phyloP scores from a whole-genome alignment of 352 stramenopile species.

The Globisporangium apiculatum region DNA sequence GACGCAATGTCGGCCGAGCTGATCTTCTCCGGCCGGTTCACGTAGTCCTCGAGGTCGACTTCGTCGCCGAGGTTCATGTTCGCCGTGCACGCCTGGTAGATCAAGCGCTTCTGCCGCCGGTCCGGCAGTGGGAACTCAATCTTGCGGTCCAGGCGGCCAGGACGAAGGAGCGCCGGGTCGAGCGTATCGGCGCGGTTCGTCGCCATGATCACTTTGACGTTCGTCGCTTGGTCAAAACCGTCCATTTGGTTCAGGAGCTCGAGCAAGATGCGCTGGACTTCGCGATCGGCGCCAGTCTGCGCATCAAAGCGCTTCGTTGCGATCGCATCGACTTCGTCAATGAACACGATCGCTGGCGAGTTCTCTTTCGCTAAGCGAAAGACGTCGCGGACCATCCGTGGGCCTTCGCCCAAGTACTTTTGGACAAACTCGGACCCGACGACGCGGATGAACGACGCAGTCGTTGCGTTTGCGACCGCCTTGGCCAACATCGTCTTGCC shows the following conservation, averaged over 20 bases:
- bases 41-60: constrained; percentile 99
- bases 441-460: constrained; percentile 97
- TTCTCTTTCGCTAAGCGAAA: constrained; percentile 99
- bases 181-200: constrained; percentile 99
- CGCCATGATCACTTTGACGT: constrained; percentile 99
- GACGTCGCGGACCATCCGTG: constrained; percentile 99
- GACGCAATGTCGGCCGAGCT: constrained; percentile 96
- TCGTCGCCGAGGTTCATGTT: constrained; percentile 99
- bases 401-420: constrained; percentile 99
- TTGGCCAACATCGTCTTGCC: constrained; percentile 99
- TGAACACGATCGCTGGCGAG: constrained; percentile 99
- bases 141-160: constrained; percentile 98
- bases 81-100: constrained; percentile 98
- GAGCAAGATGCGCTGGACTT: constrained; percentile 98
- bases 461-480: constrained; percentile 98
- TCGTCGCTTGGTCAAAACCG: constrained; percentile 99
- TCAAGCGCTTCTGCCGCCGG: constrained; percentile 99
- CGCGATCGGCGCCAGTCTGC: constrained; percentile 94
- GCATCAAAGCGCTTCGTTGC: constrained; percentile 99
- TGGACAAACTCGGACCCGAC: constrained; percentile 99
- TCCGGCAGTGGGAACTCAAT: constrained; percentile 99
- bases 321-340: constrained; percentile 99
- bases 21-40: constrained; percentile 99
- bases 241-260: constrained; percentile 99
- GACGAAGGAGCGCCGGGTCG: constrained; percentile 97